A percentile compares a stretch with the other conserved stretches of the same genome.
phyloP scores from a whole-genome alignment of 148 eudicot genomes.

The Persicaria maculosa region DNA sequence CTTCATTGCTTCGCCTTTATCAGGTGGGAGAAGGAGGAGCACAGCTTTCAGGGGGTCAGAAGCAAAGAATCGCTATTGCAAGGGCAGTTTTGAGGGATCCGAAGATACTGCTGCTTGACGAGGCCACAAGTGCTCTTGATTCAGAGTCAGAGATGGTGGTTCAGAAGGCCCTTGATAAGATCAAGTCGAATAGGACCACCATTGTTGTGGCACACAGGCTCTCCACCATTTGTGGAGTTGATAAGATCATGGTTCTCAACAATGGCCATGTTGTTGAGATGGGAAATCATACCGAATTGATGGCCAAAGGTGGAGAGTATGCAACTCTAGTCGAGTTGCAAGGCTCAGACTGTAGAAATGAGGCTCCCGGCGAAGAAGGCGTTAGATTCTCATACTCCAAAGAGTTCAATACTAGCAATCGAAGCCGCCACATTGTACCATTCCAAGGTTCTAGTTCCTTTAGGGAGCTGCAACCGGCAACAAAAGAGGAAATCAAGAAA shows the following conservation, averaged over 20 bases:
- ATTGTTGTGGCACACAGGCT: conserved; percentile 59
- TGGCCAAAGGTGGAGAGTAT: conserved; percentile 43
- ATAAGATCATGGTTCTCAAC: conserved; percentile 40
- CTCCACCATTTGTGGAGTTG: conserved; percentile 51
- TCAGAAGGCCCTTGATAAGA: conserved; percentile 49
- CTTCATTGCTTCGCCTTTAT: neutral
- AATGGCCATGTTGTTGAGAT: conserved; percentile 47
- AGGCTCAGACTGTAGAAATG: conserved; percentile 20
- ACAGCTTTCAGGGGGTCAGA: conserved; percentile 79
- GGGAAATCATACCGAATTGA: conserved; percentile 44
- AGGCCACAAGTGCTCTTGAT: conserved; percentile 83
- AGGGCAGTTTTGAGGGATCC: conserved; percentile 63
- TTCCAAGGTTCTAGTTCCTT: conserved; percentile 12
- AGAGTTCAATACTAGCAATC: neutral
- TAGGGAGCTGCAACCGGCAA: conserved; percentile 13
- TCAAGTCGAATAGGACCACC: conserved; percentile 51
- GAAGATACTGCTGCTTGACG: conserved; percentile 54
- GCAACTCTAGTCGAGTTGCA: conserved; percentile 45
- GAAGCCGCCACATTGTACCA: conserved; percentile 6
- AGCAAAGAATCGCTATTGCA: conserved; percentile 71
- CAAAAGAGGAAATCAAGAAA: neutral
- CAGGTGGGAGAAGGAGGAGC: conserved; percentile 73
- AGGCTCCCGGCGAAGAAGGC: conserved; percentile 14
- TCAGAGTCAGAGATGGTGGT: conserved; percentile 58
- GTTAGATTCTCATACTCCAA: conserved; percentile 11